Percentiles rank a stretch among this genome's conserved stretches.
Conservation (phyloP, 345 rosid species). For the Lepidium sativum region DNA sequence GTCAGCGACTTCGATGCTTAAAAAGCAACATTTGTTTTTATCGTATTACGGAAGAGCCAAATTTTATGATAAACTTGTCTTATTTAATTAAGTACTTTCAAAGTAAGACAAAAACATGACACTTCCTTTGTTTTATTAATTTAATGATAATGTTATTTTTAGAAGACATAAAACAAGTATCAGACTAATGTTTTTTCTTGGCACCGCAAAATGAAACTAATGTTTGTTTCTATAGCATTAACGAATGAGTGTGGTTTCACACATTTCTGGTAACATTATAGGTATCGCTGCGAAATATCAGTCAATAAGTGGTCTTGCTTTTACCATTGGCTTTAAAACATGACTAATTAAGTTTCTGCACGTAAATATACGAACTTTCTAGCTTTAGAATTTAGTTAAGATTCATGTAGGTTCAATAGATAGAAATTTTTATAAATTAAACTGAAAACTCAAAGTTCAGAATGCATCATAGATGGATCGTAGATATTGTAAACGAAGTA, state of each 20-base stretch:
- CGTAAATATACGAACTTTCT: background rate
- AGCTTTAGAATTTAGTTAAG: background rate
- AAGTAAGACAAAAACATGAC: slow-evolving; percentile 15
- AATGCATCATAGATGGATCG: background rate
- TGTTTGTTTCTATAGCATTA: slow-evolving; percentile 5
- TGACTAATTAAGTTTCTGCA: background rate
- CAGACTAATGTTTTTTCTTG: slow-evolving; percentile 4
- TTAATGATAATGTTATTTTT: background rate
- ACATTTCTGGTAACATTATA: slow-evolving; percentile 19
- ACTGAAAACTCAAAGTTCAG: background rate
- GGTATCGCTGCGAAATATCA: slow-evolving; percentile 7
- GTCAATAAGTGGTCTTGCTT: slow-evolving; percentile 23
- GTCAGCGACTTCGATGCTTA: slow-evolving; percentile 29
- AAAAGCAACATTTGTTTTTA: slow-evolving; percentile 26
- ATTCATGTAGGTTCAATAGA: background rate
- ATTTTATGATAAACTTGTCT: slow-evolving; percentile 14
- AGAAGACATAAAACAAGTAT: background rate
- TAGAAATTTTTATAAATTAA: background rate
- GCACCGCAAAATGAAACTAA: slow-evolving; percentile 11
- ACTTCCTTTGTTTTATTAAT: background rate
- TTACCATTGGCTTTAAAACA: slow-evolving; percentile 15
- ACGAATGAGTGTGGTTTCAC: slow-evolving; percentile 24
- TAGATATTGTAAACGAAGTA: background rate
- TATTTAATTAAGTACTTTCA: slow-evolving; percentile 16
- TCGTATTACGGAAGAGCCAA: slow-evolving; percentile 1